phyloP scores from a whole-genome alignment of 805 yeast species.

The Metschnikowia kofuensis region DNA sequence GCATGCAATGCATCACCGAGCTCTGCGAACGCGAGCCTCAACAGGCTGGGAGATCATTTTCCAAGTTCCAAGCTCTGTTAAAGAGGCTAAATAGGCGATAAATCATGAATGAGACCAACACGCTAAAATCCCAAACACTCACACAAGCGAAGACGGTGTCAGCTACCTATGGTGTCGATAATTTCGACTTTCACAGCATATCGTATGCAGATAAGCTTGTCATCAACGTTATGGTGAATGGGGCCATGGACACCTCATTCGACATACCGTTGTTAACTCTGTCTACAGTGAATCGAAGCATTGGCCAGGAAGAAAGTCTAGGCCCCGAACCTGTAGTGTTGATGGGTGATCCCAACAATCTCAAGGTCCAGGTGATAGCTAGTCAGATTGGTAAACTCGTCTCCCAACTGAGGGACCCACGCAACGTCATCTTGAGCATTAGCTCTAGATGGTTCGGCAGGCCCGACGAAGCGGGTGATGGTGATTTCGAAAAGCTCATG shows the following conservation, averaged over 20 bases:
- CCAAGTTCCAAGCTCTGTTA: background rate
- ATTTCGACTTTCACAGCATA: constrained; percentile 22
- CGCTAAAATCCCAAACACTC: background rate
- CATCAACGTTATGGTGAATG: constrained; percentile 39
- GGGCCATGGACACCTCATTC: constrained; percentile 50
- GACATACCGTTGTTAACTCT: constrained; percentile 33
- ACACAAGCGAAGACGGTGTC: background rate
- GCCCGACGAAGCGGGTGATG: constrained; percentile 23
- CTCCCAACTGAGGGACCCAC: constrained; percentile 26
- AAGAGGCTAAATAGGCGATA: background rate
- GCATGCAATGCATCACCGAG: too few relatives aligned
- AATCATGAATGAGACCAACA: background rate
- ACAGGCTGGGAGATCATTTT: too few relatives aligned
- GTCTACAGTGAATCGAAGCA: constrained; percentile 15
- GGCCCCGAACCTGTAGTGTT: constrained; percentile 46
- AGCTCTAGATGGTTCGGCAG: constrained; percentile 48
- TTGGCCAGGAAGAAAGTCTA: constrained; percentile 16
- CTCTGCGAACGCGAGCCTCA: too few relatives aligned
- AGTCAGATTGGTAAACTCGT: constrained; percentile 48
- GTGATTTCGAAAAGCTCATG: constrained; percentile 47
- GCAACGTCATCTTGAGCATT: constrained; percentile 42
- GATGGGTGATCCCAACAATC: constrained; percentile 47
- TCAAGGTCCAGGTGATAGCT: constrained; percentile 47
- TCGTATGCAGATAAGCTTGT: constrained; percentile 39
- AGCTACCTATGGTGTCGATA: constrained; percentile 4